A percentile compares a stretch with the other conserved stretches of the same genome.
Conservation (phyloP, 345 rosid species). For the Eucalyptus shirleyi region DNA sequence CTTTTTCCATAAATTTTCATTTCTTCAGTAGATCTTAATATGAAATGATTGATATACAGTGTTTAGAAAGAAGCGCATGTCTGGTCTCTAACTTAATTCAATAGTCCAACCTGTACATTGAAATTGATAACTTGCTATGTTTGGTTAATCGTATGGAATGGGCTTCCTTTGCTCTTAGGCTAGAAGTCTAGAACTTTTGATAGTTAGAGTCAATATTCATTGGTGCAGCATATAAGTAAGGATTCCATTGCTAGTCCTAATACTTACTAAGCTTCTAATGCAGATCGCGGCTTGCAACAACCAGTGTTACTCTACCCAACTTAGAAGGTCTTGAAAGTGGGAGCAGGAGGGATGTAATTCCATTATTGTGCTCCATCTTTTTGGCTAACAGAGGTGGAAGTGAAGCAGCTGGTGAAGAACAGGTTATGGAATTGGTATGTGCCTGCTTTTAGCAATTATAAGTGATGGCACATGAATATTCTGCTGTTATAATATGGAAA, state of each 20-base stretch:
- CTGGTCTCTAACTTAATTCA: neutral
- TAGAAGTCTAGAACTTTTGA: neutral
- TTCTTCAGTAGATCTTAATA: neutral
- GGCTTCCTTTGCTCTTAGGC: neutral
- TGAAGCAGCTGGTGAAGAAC: slow-evolving; percentile 52
- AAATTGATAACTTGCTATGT: neutral
- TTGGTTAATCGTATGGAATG: neutral
- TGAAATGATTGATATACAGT: neutral
- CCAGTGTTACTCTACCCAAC: slow-evolving; percentile 38
- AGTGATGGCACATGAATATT: neutral
- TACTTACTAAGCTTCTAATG: neutral
- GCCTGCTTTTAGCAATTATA: neutral
- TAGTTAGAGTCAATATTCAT: neutral
- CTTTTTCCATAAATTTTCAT: neutral
- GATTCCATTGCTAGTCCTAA: neutral
- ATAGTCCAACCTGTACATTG: neutral
- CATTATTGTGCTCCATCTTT: slow-evolving; percentile 75
- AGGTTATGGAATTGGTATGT: slow-evolving; percentile 54
- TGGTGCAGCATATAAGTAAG: neutral
- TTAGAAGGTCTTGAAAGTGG: slow-evolving; percentile 37
- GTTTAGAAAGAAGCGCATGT: neutral
- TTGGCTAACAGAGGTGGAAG: slow-evolving; percentile 61
- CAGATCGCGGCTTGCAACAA: slow-evolving; percentile 78
- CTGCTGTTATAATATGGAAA: neutral
- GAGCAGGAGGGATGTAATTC: slow-evolving; percentile 47